These are phyloP conservation scores for Clavispora phyllophila DNA, from an alignment of 805 yeast genomes.

Conservation along the genomic window DNA sequence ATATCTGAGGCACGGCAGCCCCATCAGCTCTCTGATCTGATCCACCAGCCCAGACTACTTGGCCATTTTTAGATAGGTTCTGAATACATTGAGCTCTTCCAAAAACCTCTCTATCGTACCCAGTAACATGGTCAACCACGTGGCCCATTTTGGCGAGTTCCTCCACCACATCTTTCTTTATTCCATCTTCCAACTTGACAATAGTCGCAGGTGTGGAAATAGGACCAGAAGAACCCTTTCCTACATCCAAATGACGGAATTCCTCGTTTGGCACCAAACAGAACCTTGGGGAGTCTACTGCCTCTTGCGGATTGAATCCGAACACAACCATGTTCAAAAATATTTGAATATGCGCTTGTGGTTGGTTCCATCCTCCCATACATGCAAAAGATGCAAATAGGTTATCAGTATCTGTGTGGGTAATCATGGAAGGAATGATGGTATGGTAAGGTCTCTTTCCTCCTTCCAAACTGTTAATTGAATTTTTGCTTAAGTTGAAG, in stretches of 20 bases:
- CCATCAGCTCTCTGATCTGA: conserved; percentile 86
- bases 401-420: conserved; percentile 27
- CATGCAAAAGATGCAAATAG: conserved; percentile 73
- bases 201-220: conserved; percentile 53
- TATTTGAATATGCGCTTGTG: conserved; percentile 80
- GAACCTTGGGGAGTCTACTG: conserved; percentile 71
- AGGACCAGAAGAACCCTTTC: conserved; percentile 63
- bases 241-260: conserved; percentile 37
- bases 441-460: conserved; percentile 78
- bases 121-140: conserved; percentile 39
- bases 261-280: conserved; percentile 53
- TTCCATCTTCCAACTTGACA: conserved; percentile 63
- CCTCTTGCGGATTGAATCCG: conserved; percentile 64
- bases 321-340: conserved; percentile 60
- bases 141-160: conserved; percentile 55
- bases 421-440: conserved; percentile 77
- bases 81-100: conserved; percentile 75
- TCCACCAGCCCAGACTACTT: conserved; percentile 59
- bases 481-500: conserved; percentile 55
- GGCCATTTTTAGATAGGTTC: conserved; percentile 37
- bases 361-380: conserved; percentile 87
- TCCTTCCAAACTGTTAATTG: conserved; percentile 60
- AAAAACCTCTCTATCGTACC: conserved; percentile 40
- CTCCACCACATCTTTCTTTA: conserved; percentile 41
- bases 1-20: conserved; percentile 50